A percentile compares a stretch with the other conserved stretches of the same genome.
Evolutionary conservation across 768 basidiomycete genomes (phyloP).

Genomic region (Serendipita sp.): DNA sequence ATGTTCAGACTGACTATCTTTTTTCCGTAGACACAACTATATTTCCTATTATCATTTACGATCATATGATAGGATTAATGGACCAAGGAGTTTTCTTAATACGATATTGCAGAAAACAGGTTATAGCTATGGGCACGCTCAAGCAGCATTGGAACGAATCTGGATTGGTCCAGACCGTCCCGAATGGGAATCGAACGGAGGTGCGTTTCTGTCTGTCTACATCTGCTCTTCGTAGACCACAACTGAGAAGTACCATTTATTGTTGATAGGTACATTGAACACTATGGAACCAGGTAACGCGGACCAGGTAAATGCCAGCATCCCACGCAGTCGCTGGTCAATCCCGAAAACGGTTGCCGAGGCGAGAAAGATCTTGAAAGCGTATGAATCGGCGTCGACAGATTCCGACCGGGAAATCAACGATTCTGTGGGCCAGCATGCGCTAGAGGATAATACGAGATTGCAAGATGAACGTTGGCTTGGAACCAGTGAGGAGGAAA

Average conservation of each 20-base stretch:
- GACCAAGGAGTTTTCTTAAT: slow-evolving; percentile 45
- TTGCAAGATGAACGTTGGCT: slow-evolving; percentile 68
- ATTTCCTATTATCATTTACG: slow-evolving; percentile 89
- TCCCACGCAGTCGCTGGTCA: slow-evolving; percentile 23
- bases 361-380: slow-evolving; percentile 50
- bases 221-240: not conserved
- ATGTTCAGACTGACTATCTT: not conserved
- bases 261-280: slow-evolving; percentile 34
- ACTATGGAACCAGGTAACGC: not conserved
- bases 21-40: slow-evolving; percentile 49
- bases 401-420: slow-evolving; percentile 40
- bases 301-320: slow-evolving; percentile 36
- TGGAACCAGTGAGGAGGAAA: slow-evolving; percentile 70
- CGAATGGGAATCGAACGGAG: not conserved
- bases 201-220: not conserved
- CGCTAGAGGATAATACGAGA: slow-evolving; percentile 42
- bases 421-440: slow-evolving; percentile 72
- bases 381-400: slow-evolving; percentile 53
- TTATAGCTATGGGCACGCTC: slow-evolving; percentile 69
- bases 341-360: slow-evolving; percentile 52
- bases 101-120: slow-evolving; percentile 59
- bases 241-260: not conserved
- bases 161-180: slow-evolving; percentile 36
- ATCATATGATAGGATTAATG: slow-evolving; percentile 80
- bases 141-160: slow-evolving; percentile 64